These are phyloP conservation scores for Yamadazyma dushanensis DNA, from an alignment of 1,139 yeast species.

Conservation along the genomic window DNA sequence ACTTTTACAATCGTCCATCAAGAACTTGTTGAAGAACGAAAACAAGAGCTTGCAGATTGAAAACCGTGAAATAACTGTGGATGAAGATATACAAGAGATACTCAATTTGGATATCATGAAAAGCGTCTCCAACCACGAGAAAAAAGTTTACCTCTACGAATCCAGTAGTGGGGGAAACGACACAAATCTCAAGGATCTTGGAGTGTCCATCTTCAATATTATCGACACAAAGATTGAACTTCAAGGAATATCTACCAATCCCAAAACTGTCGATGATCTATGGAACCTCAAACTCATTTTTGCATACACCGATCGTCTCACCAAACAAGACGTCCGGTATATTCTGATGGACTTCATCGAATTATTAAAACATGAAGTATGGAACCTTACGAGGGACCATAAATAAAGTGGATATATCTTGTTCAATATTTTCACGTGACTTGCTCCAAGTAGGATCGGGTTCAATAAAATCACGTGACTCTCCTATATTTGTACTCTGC, in stretches of 20 bases:
- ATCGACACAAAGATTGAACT: slow-evolving; percentile 60
- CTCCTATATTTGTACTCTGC: too few relatives aligned
- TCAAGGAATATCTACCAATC: slow-evolving; percentile 41
- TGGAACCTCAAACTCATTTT: slow-evolving; percentile 69
- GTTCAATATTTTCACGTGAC: too few relatives aligned
- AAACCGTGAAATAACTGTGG: slow-evolving; percentile 28
- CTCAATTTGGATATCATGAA: slow-evolving; percentile 22
- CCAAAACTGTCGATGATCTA: slow-evolving; percentile 53
- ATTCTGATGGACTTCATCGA: slow-evolving; percentile 53
- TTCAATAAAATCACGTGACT: too few relatives aligned
- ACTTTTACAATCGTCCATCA: slow-evolving; percentile 34
- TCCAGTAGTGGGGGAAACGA: slow-evolving; percentile 17
- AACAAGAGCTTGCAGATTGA: slow-evolving; percentile 30
- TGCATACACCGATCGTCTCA: slow-evolving; percentile 53
- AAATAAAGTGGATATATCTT: too few relatives aligned
- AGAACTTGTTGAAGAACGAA: slow-evolving; percentile 37
- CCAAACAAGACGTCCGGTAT: slow-evolving; percentile 35
- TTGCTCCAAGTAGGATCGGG: too few relatives aligned
- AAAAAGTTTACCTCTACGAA: slow-evolving; percentile 34
- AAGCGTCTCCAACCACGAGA: slow-evolving; percentile 33
- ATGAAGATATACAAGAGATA: slow-evolving; percentile 25
- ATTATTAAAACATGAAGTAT: slow-evolving; percentile 44
- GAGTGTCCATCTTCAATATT: slow-evolving; percentile 44
- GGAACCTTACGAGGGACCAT: slow-evolving; percentile 22
- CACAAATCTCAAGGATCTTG: slow-evolving; percentile 19